Evolutionary conservation across 2,329 filamentous ascomycete genomes (phyloP).

Genomic region (Apiospora marii): DNA sequence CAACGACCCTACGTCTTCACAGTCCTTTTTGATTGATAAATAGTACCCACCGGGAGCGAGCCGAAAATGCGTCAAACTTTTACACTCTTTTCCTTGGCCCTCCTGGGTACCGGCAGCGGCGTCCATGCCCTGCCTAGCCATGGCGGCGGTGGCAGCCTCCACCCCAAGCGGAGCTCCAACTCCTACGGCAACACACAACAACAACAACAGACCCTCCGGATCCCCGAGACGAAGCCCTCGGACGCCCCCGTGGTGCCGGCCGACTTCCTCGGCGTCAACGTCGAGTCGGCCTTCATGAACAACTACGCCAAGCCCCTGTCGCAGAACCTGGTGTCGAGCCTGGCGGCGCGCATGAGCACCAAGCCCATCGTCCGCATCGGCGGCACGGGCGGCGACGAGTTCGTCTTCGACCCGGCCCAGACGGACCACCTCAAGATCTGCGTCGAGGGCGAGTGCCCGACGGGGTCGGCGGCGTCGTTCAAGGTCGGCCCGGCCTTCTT

Average conservation of each 20-base stretch:
- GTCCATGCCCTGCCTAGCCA: constrained; percentile 48
- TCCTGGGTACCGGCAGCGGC: not conserved
- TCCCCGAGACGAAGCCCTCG: constrained; percentile 22
- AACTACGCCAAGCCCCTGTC: constrained; percentile 29
- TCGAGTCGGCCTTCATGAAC: constrained; percentile 28
- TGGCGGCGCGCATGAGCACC: constrained; percentile 24
- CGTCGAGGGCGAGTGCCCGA: constrained; percentile 24
- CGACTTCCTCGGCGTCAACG: constrained; percentile 27
- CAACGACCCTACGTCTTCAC: not conserved
- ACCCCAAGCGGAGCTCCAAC: not conserved
- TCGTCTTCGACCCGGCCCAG: constrained; percentile 25
- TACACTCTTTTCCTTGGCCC: not conserved
- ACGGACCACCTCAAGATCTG: constrained; percentile 23
- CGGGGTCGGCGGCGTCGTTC: constrained; percentile 22
- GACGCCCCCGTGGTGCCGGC: constrained; percentile 22
- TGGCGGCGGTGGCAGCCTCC: constrained; percentile 53
- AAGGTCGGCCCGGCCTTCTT: constrained; percentile 26
- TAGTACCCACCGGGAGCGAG: too few species aligned
- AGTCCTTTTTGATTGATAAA: not conserved
- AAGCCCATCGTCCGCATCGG: constrained; percentile 26
- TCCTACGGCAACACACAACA: not conserved
- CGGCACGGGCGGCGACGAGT: constrained; percentile 28
- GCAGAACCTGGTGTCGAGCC: constrained; percentile 23
- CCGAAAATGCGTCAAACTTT: not conserved
- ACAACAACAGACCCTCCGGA: constrained; percentile 10